These are phyloP conservation scores for Trichoderma koningii DNA, from an alignment of 2,329 filamentous ascomycete genomes.

Conservation along the genomic window DNA sequence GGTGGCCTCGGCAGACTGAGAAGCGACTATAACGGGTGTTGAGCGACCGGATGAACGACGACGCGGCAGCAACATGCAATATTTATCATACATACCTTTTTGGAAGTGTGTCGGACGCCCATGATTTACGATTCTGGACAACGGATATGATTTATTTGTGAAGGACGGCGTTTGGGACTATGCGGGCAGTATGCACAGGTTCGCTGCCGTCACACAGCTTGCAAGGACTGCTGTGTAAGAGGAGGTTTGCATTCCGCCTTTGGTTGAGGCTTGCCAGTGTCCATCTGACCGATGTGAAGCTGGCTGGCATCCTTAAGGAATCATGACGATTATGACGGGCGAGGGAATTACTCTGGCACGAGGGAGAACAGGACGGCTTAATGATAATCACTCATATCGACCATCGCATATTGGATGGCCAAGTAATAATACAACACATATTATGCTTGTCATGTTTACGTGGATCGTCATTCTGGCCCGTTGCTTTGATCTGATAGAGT, in stretches of 20 bases:
- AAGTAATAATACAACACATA: conserved; percentile 19
- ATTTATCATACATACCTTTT: conserved; percentile 23
- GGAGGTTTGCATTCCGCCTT: not conserved
- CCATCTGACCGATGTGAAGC: not conserved
- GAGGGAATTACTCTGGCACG: not conserved
- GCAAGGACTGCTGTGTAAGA: not conserved
- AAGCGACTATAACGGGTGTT: not conserved
- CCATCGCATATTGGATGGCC: not conserved
- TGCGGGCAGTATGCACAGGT: conserved; percentile 6
- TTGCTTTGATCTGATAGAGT: not conserved
- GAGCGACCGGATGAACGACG: not conserved
- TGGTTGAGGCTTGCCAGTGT: not conserved
- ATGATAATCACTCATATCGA: conserved; percentile 25
- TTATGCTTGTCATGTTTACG: conserved; percentile 1
- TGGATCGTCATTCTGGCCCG: conserved; percentile 11
- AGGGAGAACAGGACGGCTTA: conserved; percentile 20
- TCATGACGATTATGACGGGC: not conserved
- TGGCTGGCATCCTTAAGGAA: not conserved
- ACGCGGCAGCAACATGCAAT: conserved; percentile 1
- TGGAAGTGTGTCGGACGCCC: conserved; percentile 13
- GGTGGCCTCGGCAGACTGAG: conserved; percentile 31
- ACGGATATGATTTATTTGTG: conserved; percentile 16
- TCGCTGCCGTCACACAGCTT: conserved; percentile 12
- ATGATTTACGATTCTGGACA: conserved; percentile 18
- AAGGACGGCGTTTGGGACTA: conserved; percentile 24